Conservation (phyloP, 306 rosid genomes). For the Vigna nakashimae region DNA sequence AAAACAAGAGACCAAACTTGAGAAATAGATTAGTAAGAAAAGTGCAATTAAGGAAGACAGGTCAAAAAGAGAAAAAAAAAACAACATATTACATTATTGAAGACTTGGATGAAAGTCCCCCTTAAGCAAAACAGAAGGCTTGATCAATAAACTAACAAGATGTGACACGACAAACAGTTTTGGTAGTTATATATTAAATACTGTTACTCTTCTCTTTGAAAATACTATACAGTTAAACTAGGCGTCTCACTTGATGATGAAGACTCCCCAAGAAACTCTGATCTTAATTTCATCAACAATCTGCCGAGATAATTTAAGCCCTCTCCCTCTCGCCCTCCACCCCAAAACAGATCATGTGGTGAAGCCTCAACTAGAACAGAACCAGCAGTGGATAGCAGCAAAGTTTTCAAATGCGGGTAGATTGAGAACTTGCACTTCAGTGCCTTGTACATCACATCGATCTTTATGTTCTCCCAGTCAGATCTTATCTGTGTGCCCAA, state of each 20-base stretch:
- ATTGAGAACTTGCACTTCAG: conserved; percentile 88
- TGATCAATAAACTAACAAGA: background rate
- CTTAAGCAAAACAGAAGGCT: background rate
- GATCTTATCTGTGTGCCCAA: conserved; percentile 68
- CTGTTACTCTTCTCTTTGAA: conserved; percentile 4
- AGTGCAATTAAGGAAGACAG: background rate
- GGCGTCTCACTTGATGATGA: conserved; percentile 50
- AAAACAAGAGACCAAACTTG: background rate
- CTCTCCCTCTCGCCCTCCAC: conserved; percentile 94
- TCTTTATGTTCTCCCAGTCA: conserved; percentile 83
- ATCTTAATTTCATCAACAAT: conserved; percentile 83
- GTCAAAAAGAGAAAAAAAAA: background rate
- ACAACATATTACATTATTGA: background rate
- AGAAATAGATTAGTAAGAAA: background rate
- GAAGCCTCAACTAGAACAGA: conserved; percentile 93
- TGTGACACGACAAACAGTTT: conserved; percentile 7
- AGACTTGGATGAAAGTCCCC: conserved; percentile 9
- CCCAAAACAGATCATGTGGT: conserved; percentile 94
- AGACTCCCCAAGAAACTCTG: conserved; percentile 78
- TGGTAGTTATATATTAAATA: conserved; percentile 18
- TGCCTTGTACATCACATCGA: conserved; percentile 83
- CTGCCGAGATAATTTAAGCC: conserved; percentile 92
- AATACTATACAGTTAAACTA: conserved; percentile 40
- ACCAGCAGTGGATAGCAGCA: conserved; percentile 84
- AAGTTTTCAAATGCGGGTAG: conserved; percentile 75